A percentile compares a stretch with the other conserved stretches of the same genome.
These are phyloP conservation scores for Thalassiosira hispida DNA, from an alignment of 352 stramenopile genomes.

Conservation along the genomic window DNA sequence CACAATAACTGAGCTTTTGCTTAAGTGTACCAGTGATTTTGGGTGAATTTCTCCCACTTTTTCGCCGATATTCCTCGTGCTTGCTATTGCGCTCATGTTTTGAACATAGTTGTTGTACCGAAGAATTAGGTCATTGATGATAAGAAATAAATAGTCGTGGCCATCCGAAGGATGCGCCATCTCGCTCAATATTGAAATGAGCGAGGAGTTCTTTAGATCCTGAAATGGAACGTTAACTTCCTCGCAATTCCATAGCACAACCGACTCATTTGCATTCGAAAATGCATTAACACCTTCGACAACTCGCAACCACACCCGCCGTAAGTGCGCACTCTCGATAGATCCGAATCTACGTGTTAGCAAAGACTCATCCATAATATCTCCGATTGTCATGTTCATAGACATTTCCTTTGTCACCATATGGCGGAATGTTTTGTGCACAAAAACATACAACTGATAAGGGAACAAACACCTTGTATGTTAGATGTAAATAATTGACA, in stretches of 20 bases:
- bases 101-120: conserved; percentile 44
- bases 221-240: conserved; percentile 37
- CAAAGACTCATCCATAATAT: conserved; percentile 37
- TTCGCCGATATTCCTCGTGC: not conserved
- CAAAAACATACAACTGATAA: conserved; percentile 41
- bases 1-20: not conserved
- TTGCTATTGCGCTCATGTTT: not conserved
- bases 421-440: conserved; percentile 46
- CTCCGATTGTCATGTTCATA: conserved; percentile 25
- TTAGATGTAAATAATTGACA: not conserved
- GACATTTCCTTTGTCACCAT: conserved; percentile 31
- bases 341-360: conserved; percentile 28
- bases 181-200: conserved; percentile 45
- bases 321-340: conserved; percentile 21
- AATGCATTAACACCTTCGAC: conserved; percentile 41
- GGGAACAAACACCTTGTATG: not conserved
- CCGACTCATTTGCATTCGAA: conserved; percentile 19
- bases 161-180: conserved; percentile 27
- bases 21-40: conserved; percentile 23
- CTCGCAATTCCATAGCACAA: conserved; percentile 40
- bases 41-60: conserved; percentile 42
- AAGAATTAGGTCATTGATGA: conserved; percentile 44
- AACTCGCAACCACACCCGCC: conserved; percentile 24
- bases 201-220: conserved; percentile 16
- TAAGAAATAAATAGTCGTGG: conserved; percentile 46